Evolutionary conservation across 257 asterid species (phyloP), one percentile per base, ranked within the genome.

Genomic region (Plantago major): DNA sequence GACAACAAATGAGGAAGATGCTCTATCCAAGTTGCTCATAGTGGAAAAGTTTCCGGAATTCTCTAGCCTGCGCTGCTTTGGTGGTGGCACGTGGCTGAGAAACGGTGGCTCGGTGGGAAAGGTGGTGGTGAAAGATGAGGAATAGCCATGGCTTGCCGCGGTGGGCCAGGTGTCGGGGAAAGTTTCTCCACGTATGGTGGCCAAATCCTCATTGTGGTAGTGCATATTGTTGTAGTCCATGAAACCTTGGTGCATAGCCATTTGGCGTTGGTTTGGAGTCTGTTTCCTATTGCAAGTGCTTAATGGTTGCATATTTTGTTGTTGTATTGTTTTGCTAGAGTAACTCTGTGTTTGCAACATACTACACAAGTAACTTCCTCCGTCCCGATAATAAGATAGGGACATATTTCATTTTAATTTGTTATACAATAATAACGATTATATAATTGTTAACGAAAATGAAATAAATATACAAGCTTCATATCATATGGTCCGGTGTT

Each of bases 11-110:
- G 63, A 42, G 12, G 63, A 58, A 10, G 63, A 40, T 17, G 63
- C 63, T 17, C 50, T 58, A 15, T 58, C 47, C 11, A 58, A 38
- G 40, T 33, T 7, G 8, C 40, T 33, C 40, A 33, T 33, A 19
- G 63, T 28, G 9, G 63, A 58, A 40, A 42, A 26, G 46, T 40
- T 58, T 5, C 58, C 58, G 33, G 19, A 53, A 26, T 55, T 55
- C 19, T 37, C 42, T 58, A 58, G 50, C 50, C 5, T 40, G 65
- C 76, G 22, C n/a, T 38, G 64, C 42, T 5, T 52, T 22, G 53
- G 37, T 7, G 55, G 63, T 12, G 63, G 50, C 17, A 40, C 63
- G 5, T 28, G 46, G 13, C 22, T 49, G 30, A 49, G 26, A 10
- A 37, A 15, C 7, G 40, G 58, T 18, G 58, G 40, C 5, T 33